Evolutionary conservation across 2,329 filamentous ascomycete species (phyloP).

Genomic region (Calonectria crousiana): DNA sequence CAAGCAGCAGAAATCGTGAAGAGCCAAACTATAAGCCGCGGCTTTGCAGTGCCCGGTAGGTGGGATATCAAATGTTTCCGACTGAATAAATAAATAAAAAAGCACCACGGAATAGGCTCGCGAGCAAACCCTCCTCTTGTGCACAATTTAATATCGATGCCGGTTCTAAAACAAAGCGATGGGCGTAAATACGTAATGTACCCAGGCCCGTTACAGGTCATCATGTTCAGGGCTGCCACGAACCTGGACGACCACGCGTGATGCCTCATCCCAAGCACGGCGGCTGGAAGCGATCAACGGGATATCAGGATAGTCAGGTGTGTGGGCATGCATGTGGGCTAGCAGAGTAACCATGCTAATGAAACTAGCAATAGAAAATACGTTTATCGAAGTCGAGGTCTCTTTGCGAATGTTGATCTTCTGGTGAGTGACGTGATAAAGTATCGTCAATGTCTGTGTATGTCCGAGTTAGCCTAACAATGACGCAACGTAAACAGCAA

Average conservation of each 20-base stretch:
- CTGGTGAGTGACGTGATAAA: constrained; percentile 82
- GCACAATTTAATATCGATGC: not conserved
- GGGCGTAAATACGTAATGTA: not conserved
- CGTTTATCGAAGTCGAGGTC: constrained; percentile 80
- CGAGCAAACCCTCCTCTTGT: not conserved
- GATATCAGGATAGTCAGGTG: constrained; percentile 71
- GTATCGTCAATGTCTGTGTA: constrained; percentile 74
- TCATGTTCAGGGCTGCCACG: constrained; percentile 45
- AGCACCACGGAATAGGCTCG: not conserved
- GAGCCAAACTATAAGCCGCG: constrained; percentile 1
- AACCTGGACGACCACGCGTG: constrained; percentile 44
- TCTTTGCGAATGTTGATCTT: constrained; percentile 85
- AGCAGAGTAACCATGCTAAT: constrained; percentile 79
- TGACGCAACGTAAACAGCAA: constrained; percentile 2
- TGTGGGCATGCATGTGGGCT: constrained; percentile 73
- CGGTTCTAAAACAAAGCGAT: not conserved
- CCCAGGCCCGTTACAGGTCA: constrained; percentile 40
- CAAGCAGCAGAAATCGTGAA: not conserved
- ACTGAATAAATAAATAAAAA: not conserved
- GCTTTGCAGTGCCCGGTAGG: not conserved
- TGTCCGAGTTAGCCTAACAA: not conserved
- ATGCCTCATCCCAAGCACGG: constrained; percentile 51
- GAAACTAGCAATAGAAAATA: constrained; percentile 82
- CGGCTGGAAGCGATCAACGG: constrained; percentile 63
- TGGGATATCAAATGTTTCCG: constrained; percentile 32